These are phyloP conservation scores for Juncus inflexus DNA, from an alignment of 176 grass and related monocot species.

Conservation along the genomic window DNA sequence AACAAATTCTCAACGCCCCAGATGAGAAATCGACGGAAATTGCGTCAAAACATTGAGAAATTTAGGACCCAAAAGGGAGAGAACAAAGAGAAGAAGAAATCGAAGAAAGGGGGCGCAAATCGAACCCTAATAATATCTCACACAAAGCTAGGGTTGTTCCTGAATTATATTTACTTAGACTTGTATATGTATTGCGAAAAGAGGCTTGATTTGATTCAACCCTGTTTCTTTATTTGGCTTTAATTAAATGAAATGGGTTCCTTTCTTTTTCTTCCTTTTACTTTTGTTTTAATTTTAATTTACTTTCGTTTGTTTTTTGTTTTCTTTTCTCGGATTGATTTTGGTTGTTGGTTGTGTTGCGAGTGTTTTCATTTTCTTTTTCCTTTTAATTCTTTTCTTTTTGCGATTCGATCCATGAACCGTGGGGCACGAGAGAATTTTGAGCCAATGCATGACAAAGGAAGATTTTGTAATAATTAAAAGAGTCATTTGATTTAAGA, in stretches of 20 bases:
- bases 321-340: slow-evolving; percentile 27
- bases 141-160: slow-evolving; percentile 1
- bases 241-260: slow-evolving; percentile 19
- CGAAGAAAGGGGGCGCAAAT: slow-evolving; percentile 16
- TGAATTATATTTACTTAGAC: not conserved
- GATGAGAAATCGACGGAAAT: slow-evolving; percentile 4
- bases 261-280: slow-evolving; percentile 10
- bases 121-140: slow-evolving; percentile 27
- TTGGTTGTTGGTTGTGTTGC: slow-evolving; percentile 22
- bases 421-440: slow-evolving; percentile 22
- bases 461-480: slow-evolving; percentile 9
- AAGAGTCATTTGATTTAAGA: slow-evolving; percentile 4
- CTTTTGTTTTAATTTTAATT: slow-evolving; percentile 16
- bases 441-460: slow-evolving; percentile 25
- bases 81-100: not conserved
- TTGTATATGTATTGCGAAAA: no score
- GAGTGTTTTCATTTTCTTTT: slow-evolving; percentile 12
- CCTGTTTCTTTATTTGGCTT: slow-evolving; percentile 25
- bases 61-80: slow-evolving; percentile 3
- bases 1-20: not conserved
- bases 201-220: no score
- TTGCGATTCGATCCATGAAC: slow-evolving; percentile 30
- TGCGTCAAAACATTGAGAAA: not conserved
- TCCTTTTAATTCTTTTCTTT: slow-evolving; percentile 21
- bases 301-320: slow-evolving; percentile 3